These are phyloP conservation scores for Citrus unshiu DNA, from an alignment of 345 rosid species.

Conservation along the genomic window DNA sequence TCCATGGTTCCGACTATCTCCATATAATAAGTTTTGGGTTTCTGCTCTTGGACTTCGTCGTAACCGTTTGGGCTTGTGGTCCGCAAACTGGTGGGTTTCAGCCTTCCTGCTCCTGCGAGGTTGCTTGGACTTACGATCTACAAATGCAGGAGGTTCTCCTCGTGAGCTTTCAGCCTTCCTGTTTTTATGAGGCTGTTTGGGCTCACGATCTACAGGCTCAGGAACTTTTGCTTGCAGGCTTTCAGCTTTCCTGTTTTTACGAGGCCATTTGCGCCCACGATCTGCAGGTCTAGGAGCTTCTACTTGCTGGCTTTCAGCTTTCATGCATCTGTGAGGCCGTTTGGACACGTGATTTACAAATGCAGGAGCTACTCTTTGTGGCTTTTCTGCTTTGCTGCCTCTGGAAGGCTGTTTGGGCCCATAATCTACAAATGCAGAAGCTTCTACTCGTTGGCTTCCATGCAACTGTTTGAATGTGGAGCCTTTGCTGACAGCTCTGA, in stretches of 20 bases:
- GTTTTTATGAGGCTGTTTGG: not conserved
- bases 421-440: not conserved
- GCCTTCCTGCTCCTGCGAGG: not conserved
- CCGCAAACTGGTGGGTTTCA: not conserved
- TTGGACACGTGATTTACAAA: not conserved
- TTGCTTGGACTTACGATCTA: not conserved
- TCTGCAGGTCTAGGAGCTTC: not conserved
- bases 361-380: not conserved
- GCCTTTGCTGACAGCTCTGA: slow-evolving; percentile 9
- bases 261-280: not conserved
- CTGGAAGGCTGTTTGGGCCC: not conserved
- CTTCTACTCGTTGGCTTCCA: not conserved
- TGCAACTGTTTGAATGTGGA: not conserved
- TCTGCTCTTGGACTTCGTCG: not conserved
- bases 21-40: not conserved
- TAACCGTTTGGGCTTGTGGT: not conserved
- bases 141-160: not conserved
- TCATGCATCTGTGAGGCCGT: not conserved
- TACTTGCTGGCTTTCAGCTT: not conserved
- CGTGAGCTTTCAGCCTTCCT: not conserved
- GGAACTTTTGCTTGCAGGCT: not conserved
- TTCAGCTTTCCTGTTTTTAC: not conserved
- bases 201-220: not conserved
- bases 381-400: not conserved
- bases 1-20: not conserved